Conservation (phyloP, 495 filamentous ascomycete species). For the Hyaloscypha finlandica region DNA sequence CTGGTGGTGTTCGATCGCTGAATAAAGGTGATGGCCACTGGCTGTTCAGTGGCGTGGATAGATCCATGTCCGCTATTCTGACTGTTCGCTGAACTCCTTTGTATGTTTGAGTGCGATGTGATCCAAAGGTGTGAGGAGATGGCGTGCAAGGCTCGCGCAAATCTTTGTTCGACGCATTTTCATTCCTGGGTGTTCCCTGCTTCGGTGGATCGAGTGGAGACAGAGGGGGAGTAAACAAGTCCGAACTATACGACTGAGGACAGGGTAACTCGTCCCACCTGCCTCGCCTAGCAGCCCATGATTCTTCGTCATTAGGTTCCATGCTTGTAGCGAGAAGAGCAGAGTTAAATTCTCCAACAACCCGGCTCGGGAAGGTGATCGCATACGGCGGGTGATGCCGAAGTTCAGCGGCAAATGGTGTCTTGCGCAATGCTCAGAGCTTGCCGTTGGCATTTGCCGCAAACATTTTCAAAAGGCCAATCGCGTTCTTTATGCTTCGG, state of each 20-base stretch:
- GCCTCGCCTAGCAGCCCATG: background rate
- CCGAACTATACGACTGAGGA: background rate
- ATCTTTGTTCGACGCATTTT: background rate
- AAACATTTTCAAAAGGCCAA: background rate
- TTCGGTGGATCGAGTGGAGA: background rate
- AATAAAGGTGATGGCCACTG: background rate
- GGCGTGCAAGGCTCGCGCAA: background rate
- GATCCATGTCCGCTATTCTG: background rate
- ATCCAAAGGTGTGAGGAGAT: background rate
- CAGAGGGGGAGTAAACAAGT: background rate
- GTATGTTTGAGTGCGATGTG: background rate
- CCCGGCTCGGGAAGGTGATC: background rate
- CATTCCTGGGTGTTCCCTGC: background rate
- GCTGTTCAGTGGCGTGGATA: background rate
- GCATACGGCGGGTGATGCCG: background rate
- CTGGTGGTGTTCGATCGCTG: background rate
- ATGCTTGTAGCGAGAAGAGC: background rate
- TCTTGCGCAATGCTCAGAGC: background rate
- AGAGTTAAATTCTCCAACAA: background rate
- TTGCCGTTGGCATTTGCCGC: background rate
- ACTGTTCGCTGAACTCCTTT: background rate
- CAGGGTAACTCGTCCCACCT: background rate
- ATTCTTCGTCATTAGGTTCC: background rate
- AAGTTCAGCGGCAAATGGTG: background rate
- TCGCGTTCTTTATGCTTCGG: background rate